phyloP scores from a whole-genome alignment of 805 yeast genomes.

The Zygosaccharomyces kombuchaensis region DNA sequence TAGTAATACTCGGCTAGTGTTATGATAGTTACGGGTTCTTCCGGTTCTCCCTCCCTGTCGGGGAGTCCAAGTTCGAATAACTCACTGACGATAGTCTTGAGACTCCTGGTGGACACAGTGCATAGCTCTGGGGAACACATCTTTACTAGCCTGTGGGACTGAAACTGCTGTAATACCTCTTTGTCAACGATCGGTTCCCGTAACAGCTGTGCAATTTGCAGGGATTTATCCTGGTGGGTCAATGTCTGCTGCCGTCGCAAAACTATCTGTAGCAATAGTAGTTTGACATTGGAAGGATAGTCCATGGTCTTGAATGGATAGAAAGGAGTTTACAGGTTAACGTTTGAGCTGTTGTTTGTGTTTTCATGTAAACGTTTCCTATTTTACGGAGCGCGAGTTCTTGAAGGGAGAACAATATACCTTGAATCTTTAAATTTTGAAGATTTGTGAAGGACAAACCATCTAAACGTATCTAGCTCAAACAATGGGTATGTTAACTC shows the following conservation, averaged over 20 bases:
- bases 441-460: not conserved
- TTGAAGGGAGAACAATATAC: not conserved
- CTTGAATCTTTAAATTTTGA: not conserved
- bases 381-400: not conserved
- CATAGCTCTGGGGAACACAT: slow-evolving; percentile 25
- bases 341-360: not conserved
- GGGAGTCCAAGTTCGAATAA: slow-evolving; percentile 21
- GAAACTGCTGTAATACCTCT: slow-evolving; percentile 18
- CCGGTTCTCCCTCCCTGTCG: not conserved
- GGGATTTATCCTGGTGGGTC: slow-evolving; percentile 18
- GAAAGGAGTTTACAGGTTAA: not conserved
- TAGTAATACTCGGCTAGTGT: slow-evolving; percentile 31
- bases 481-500: not conserved
- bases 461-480: not conserved
- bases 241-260: slow-evolving; percentile 29
- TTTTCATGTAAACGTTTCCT: not conserved
- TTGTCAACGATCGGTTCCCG: slow-evolving; percentile 29
- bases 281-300: slow-evolving; percentile 23
- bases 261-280: slow-evolving; percentile 28
- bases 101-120: slow-evolving; percentile 20
- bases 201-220: slow-evolving; percentile 17
- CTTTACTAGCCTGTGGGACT: slow-evolving; percentile 22
- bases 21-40: slow-evolving; percentile 20
- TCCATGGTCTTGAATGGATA: slow-evolving; percentile 8
- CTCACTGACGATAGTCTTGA: slow-evolving; percentile 21